phyloP scores from a whole-genome alignment of 2,329 filamentous ascomycete genomes.

The Alternaria longipes region DNA sequence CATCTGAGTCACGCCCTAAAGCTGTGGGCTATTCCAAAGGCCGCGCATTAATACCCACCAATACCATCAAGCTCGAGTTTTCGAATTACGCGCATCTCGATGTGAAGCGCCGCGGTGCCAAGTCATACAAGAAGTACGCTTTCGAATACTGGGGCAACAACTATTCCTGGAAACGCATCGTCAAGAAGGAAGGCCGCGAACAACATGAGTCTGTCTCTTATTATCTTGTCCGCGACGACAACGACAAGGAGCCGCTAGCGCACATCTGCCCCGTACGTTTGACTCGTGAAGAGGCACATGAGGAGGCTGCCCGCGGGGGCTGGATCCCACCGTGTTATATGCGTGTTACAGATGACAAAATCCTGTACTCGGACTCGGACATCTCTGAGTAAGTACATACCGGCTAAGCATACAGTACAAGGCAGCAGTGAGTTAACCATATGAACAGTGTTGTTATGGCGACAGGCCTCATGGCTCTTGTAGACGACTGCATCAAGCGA shows the following conservation, averaged over 20 bases:
- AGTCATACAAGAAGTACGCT: conserved; percentile 78
- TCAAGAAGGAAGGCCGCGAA: conserved; percentile 68
- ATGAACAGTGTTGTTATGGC: conserved; percentile 80
- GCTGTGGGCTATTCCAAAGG: conserved; percentile 50
- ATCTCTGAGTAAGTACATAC: conserved; percentile 79
- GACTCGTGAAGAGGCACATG: conserved; percentile 72
- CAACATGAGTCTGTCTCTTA: conserved; percentile 73
- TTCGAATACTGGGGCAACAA: conserved; percentile 92
- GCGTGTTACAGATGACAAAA: conserved; percentile 81
- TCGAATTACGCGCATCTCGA: conserved; percentile 97
- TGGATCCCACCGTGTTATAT: conserved; percentile 92
- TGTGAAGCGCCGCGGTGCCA: conserved; percentile 73
- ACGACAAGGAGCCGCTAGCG: conserved; percentile 70
- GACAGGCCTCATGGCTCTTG: conserved; percentile 86
- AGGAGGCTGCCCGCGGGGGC: conserved; percentile 79
- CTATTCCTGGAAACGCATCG: conserved; percentile 83
- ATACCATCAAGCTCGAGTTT: conserved; percentile 90
- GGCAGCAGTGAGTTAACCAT: conserved; percentile 25
- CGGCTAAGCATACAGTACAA: conserved; percentile 2
- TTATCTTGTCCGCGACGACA: conserved; percentile 76
- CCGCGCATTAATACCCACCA: conserved; percentile 65
- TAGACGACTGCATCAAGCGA: conserved; percentile 89
- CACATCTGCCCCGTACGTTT: conserved; percentile 85
- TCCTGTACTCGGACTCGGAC: conserved; percentile 76
- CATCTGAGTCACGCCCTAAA: conserved; percentile 39